A percentile compares a stretch with the other conserved stretches of the same genome.
Conservation (phyloP, 768 basidiomycete species). For the Mycena leptocephala region DNA sequence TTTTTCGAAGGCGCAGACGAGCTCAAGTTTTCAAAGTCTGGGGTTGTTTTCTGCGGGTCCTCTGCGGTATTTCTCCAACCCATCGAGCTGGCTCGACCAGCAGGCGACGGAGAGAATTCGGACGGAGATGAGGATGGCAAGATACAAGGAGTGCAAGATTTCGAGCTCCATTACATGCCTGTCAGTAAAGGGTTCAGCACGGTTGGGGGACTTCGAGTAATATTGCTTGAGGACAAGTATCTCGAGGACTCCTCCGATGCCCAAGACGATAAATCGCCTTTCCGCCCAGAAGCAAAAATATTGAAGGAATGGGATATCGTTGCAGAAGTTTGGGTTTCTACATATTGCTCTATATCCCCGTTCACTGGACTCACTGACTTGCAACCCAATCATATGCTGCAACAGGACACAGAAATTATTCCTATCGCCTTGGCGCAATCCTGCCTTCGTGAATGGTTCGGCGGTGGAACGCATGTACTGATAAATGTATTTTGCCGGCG, state of each 20-base stretch:
- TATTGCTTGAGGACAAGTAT: conserved; percentile 73
- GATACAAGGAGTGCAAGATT: conserved; percentile 65
- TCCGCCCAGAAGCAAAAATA: conserved; percentile 48
- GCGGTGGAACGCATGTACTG: no score
- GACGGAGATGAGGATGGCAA: conserved; percentile 43
- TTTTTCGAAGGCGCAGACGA: conserved; percentile 62
- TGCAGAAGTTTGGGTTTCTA: conserved; percentile 78
- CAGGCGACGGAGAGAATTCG: conserved; percentile 2
- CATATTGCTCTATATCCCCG: conserved; percentile 24
- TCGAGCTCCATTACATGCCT: conserved; percentile 77
- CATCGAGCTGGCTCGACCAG: conserved; percentile 52
- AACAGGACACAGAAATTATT: no score
- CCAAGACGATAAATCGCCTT: conserved; percentile 37
- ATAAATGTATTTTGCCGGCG: no score
- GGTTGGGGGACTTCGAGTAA: conserved; percentile 81
- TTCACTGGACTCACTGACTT: background rate
- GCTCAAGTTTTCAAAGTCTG: conserved; percentile 46
- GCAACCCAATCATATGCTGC: no score
- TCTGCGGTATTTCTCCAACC: conserved; percentile 66
- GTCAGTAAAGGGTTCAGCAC: conserved; percentile 71
- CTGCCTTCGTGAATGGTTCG: no score
- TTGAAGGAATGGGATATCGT: conserved; percentile 83
- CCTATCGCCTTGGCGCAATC: no score
- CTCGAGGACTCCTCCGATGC: conserved; percentile 49
- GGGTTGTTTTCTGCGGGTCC: conserved; percentile 65